phyloP scores from a whole-genome alignment of 495 filamentous ascomycete genomes.

The Hypoxylon rickii region DNA sequence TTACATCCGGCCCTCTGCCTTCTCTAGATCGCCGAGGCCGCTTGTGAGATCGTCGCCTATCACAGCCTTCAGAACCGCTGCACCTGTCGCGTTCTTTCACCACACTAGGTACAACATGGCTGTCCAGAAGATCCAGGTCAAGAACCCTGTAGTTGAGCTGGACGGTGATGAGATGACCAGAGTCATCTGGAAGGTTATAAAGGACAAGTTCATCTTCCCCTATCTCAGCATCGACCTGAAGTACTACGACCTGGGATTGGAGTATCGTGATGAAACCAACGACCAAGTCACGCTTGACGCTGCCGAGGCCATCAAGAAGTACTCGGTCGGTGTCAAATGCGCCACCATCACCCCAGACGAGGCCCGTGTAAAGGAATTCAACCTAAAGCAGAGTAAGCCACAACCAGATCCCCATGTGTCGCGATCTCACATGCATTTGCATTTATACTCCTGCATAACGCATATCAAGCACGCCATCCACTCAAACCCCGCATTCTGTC shows the following conservation, averaged over 20 bases:
- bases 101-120: slow-evolving; percentile 35
- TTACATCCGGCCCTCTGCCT: slow-evolving; percentile 33
- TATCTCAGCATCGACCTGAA: slow-evolving; percentile 97
- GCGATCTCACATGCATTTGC: slow-evolving; percentile 17
- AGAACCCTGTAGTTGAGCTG: slow-evolving; percentile 95
- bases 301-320: slow-evolving; percentile 97
- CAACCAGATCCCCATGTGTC: neutral
- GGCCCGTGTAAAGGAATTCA: slow-evolving; percentile 94
- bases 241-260: slow-evolving; percentile 96
- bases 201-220: slow-evolving; percentile 94
- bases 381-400: slow-evolving; percentile 88
- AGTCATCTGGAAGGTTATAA: slow-evolving; percentile 98
- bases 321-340: slow-evolving; percentile 97
- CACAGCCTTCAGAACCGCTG: slow-evolving; percentile 22
- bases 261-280: slow-evolving; percentile 93
- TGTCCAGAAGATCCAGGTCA: slow-evolving; percentile 83
- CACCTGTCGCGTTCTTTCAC: slow-evolving; percentile 40
- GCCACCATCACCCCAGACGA: slow-evolving; percentile 99
- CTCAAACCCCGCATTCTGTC: slow-evolving; percentile 11
- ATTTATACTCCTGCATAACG: slow-evolving; percentile 3
- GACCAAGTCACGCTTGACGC: slow-evolving; percentile 94
- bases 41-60: slow-evolving; percentile 33
- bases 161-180: slow-evolving; percentile 99
- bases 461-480: slow-evolving; percentile 4
- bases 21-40: slow-evolving; percentile 37